Percentiles rank a stretch among this genome's conserved stretches.
These are phyloP conservation scores for Acanthamoeba royreba DNA, from an alignment of 208 protist genomes.

Conservation along the genomic window DNA sequence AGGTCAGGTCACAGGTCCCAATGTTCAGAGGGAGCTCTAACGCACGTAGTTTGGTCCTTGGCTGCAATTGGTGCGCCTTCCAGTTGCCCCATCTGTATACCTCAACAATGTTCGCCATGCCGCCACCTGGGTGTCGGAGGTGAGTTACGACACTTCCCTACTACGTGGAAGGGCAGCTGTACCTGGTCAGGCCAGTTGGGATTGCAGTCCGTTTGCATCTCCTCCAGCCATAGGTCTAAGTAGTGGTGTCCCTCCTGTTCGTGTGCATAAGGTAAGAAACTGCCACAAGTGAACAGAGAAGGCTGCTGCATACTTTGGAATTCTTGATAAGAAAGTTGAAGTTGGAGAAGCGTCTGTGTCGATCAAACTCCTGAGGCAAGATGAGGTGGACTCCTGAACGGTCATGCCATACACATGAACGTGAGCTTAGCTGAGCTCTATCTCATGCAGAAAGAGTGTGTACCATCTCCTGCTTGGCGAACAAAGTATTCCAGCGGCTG, in stretches of 20 bases:
- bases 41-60: not conserved
- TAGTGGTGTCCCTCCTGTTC: not conserved
- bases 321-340: not conserved
- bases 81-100: not conserved
- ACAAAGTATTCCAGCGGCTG: not conserved
- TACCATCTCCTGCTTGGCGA: not conserved
- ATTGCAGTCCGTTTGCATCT: not conserved
- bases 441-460: not conserved
- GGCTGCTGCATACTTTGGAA: not conserved
- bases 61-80: not conserved
- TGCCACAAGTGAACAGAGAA: not conserved
- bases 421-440: no score
- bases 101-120: not conserved
- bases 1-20: no score
- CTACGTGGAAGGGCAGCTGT: not conserved
- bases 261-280: not conserved
- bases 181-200: not conserved
- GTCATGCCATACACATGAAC: not conserved
- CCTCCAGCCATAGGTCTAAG: not conserved
- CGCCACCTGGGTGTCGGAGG: no score
- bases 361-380: not conserved
- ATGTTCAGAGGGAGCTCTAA: not conserved
- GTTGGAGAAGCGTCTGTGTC: not conserved
- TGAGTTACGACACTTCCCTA: not conserved
- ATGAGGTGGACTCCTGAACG: not conserved